Evolutionary conservation across 441 rosid genomes (phyloP).

Genomic region (Pelargonium cotyledonis): DNA sequence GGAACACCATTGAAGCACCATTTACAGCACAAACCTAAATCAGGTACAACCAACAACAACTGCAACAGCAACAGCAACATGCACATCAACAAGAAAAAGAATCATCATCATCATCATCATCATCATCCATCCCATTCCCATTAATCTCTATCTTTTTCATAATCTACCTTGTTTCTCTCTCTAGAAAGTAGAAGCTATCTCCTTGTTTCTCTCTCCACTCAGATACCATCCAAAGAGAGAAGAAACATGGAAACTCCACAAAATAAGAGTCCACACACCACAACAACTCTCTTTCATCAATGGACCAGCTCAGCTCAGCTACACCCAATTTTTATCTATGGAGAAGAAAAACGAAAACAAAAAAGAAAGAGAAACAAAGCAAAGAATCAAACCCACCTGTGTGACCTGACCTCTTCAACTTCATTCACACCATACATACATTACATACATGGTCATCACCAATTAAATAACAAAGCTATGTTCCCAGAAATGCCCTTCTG

Average conservation of each 20-base stretch:
- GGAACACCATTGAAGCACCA: no score
- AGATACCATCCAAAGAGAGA: constrained; percentile 9
- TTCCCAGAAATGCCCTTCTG: constrained; percentile 65
- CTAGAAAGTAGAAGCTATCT: neutral
- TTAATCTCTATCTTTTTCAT: neutral
- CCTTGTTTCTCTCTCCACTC: neutral
- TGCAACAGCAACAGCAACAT: neutral
- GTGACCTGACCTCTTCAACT: constrained; percentile 23
- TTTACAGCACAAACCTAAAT: no score
- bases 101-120: neutral
- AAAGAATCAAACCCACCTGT: constrained; percentile 18
- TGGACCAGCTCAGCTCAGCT: constrained; percentile 52
- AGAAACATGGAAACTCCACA: constrained; percentile 31
- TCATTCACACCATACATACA: no score
- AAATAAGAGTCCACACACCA: constrained; percentile 31
- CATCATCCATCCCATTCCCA: neutral
- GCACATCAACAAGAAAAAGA: neutral
- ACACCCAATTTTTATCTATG: constrained; percentile 40
- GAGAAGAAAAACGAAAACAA: neutral
- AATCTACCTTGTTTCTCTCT: neutral
- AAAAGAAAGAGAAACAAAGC: constrained; percentile 23
- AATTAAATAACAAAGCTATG: constrained; percentile 7
- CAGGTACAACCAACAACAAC: constrained; percentile 4
- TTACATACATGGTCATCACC: constrained; percentile 12
- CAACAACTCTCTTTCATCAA: constrained; percentile 29